Base-by-base conservation (phyloP, 129 eudicot species). In the Centella asiatica region DNA sequence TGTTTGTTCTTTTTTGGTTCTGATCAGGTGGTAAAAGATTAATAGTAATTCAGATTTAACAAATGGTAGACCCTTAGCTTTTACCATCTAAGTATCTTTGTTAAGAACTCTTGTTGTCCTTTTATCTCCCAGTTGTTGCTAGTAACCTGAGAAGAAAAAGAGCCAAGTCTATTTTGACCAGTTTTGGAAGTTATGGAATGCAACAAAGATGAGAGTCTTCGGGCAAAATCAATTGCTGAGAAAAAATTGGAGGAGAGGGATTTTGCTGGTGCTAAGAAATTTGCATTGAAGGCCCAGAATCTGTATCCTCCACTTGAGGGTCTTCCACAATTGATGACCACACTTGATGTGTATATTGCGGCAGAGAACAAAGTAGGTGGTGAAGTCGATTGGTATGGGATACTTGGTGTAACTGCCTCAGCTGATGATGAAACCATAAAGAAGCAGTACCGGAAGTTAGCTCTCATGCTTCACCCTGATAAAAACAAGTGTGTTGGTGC, bases 171-270 rank as follows among this genome's bases (percentile, higher is more conserved):
- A 34, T 12, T 25, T 72, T 69, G 78, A 65, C 70, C 48, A 48
- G 40, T 74, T 57, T n/a, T 49, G 24, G 55, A 61, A 60, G 64
- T 32, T 55, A 92, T 92, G 98, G 98, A 92, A 74, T 92, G 98
- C 82, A 92, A 92, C 62, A 92, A 75, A 81, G 98, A 92, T 37
- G 96, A 92, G 81, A 96, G 95, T 27, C 14, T 78, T 19, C 69
- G 94, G 69, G 90, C 98, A 69, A 87, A 78, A 63, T 42, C 67
- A 60, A 87, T 87, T 27, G 96, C 98, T 0, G 90, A 81, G 73
- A 80, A 49, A 51, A 92, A 84, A 62, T 66, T 87, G 37, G 73
- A 67, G 15, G 85, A 84, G 36, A 77, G 62, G 67, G 96, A 92
- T 57, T 76, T 57, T 68, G 64, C 62, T 31, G 95, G 96, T 14